Conservation (phyloP, 805 yeast genomes). For the Candida maltosa region DNA sequence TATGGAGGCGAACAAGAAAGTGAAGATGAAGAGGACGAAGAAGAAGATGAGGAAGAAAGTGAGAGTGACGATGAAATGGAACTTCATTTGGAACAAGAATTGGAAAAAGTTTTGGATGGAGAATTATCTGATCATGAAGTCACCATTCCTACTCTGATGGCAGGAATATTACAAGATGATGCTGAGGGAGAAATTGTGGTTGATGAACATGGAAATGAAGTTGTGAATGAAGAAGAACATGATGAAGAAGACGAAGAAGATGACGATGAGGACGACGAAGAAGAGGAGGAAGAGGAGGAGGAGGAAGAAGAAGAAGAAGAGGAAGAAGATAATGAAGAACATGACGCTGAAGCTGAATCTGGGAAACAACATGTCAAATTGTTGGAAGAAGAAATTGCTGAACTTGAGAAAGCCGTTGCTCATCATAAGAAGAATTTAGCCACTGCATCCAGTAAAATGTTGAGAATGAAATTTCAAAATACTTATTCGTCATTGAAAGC, state of each 20-base stretch:
- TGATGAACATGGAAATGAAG: constrained; percentile 28
- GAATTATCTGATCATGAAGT: constrained; percentile 16
- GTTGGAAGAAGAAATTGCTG: constrained; percentile 80
- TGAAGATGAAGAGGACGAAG: constrained; percentile 26
- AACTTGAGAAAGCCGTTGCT: constrained; percentile 71
- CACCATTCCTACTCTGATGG: constrained; percentile 5
- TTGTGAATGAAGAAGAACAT: constrained; percentile 33
- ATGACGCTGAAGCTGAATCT: constrained; percentile 51
- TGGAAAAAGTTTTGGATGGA: constrained; percentile 52
- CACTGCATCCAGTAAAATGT: constrained; percentile 76
- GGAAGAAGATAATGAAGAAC: constrained; percentile 47
- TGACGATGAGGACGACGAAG: constrained; percentile 48
- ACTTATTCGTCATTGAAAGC: constrained; percentile 74
- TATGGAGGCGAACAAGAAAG: constrained; percentile 37
- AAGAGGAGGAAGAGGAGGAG: constrained; percentile 53
- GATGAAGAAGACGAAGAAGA: constrained; percentile 35
- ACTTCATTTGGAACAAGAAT: constrained; percentile 49
- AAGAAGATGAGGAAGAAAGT: constrained; percentile 32
- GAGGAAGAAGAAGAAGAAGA: constrained; percentile 55
- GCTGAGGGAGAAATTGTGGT: constrained; percentile 9
- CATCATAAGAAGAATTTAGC: constrained; percentile 71
- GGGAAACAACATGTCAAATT: constrained; percentile 54
- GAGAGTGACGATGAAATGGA: constrained; percentile 16
- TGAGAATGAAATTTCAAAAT: constrained; percentile 81
- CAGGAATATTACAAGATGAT: constrained; percentile 7